Percentiles rank a stretch among this genome's conserved stretches.
Conservation (phyloP, 2,329 filamentous ascomycete species). For the Chaetomiaceae sp. region DNA sequence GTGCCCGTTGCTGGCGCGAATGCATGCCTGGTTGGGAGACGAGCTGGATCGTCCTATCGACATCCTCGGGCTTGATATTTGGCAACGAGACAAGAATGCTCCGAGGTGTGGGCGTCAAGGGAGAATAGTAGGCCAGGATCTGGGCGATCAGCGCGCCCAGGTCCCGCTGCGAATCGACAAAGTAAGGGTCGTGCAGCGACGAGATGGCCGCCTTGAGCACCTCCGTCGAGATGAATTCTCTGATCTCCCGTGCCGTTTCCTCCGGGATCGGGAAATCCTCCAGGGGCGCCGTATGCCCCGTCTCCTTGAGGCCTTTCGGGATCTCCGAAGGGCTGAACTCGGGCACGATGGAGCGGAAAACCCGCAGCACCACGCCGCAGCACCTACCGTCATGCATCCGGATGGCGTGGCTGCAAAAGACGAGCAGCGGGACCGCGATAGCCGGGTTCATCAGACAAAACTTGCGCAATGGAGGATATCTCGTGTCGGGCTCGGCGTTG, state of each 20-base stretch:
- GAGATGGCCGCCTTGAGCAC: constrained; percentile 87
- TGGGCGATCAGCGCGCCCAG: constrained; percentile 81
- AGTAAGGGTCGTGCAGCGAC: constrained; percentile 91
- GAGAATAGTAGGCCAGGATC: constrained; percentile 73
- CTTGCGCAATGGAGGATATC: constrained; percentile 62
- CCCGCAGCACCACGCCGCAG: constrained; percentile 76
- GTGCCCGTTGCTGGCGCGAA: constrained; percentile 71
- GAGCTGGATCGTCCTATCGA: constrained; percentile 60
- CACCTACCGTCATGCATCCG: constrained; percentile 86
- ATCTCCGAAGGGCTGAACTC: constrained; percentile 55
- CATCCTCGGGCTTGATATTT: constrained; percentile 63
- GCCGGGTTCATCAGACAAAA: constrained; percentile 76
- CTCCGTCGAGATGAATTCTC: constrained; percentile 84
- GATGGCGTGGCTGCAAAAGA: constrained; percentile 89
- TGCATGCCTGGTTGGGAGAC: constrained; percentile 55
- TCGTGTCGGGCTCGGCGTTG: constrained; percentile 31
- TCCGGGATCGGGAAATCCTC: constrained; percentile 45
- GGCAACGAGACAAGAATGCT: constrained; percentile 76
- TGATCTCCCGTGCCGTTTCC: constrained; percentile 61
- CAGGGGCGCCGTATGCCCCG: constrained; percentile 21
- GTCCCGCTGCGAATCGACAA: constrained; percentile 93
- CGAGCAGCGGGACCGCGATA: constrained; percentile 80
- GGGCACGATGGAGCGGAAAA: constrained; percentile 80
- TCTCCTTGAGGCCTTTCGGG: constrained; percentile 15
- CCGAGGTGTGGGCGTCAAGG: constrained; percentile 64